These are phyloP conservation scores for Lentinula edodes DNA, from an alignment of 768 basidiomycete species.

Conservation along the genomic window DNA sequence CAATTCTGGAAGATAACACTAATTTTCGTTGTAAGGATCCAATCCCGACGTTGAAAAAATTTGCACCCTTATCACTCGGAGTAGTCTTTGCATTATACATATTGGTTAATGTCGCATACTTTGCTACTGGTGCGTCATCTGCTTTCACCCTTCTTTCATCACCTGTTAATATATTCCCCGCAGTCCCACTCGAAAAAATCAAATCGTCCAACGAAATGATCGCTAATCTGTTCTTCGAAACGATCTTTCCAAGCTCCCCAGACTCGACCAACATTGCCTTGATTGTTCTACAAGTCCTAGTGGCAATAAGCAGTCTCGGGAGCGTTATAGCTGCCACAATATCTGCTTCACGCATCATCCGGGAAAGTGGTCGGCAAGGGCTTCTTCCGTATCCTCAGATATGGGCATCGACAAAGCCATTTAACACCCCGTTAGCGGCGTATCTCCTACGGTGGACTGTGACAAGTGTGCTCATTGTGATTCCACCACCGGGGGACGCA, in stretches of 20 bases:
- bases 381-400: slow-evolving; percentile 55
- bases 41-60: slow-evolving; percentile 54
- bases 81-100: slow-evolving; percentile 53
- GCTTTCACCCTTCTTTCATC: slow-evolving; percentile 27
- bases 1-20: slow-evolving; percentile 67
- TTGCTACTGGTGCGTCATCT: slow-evolving; percentile 47
- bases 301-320: slow-evolving; percentile 55
- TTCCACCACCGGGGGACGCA: neutral
- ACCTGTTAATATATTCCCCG: slow-evolving; percentile 14
- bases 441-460: slow-evolving; percentile 31
- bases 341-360: slow-evolving; percentile 39
- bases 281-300: slow-evolving; percentile 28
- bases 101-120: slow-evolving; percentile 57
- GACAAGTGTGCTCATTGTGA: neutral
- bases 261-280: neutral
- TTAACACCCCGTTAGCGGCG: slow-evolving; percentile 53
- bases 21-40: slow-evolving; percentile 41
- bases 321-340: slow-evolving; percentile 44
- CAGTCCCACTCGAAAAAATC: slow-evolving; percentile 63
- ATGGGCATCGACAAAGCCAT: slow-evolving; percentile 59
- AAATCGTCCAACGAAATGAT: slow-evolving; percentile 51
- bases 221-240: slow-evolving; percentile 21
- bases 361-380: slow-evolving; percentile 59
- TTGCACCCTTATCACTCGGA: slow-evolving; percentile 55
- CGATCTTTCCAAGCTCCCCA: neutral